Evolutionary conservation across 73 alveolate genomes (phyloP), one percentile per base, ranked within the genome.

Genomic region (Tetrahymena elliotti): DNA sequence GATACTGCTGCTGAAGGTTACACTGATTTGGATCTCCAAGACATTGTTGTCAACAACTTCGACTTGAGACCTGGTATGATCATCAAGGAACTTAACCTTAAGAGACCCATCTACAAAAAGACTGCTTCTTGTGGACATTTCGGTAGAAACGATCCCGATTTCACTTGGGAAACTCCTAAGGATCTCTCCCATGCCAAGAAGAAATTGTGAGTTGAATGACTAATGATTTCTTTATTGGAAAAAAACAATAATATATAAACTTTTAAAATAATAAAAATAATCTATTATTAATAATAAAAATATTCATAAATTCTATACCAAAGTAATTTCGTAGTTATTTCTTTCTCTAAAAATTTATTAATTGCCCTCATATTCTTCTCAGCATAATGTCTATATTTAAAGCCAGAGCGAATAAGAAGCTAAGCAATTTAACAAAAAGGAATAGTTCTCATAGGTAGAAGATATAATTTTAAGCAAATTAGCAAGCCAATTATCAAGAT

Each of bases 121-220:
- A 96, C 99, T 31, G 98, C 99, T 33, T 93, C 98, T n/a, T 97
- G 97, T 95, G 98, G 99, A 41, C 99, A 98, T 93, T 98, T 98
- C 84, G 99, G 99, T 53, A 96, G 99, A 93, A 98, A 94, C 82
- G 97, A 94, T 35, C 88, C 95, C 39, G 99, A 97, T 38, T 97
- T 96, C 93, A 94, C 96, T 24, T 98, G 98, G 98, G 99, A 98
- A 94, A 41, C 82, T 39, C 99, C 98, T 39, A 97, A 68, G 88
- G 88, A 68, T 6, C 88, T 68, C 36, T 27, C 34, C 36, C 36
- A 68, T 36, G 88, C 36, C 34, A 68, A 68, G 88, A 68, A 68
- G 88, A 47, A 47, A 47, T 68, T 2, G 38, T 68, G 88, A 68
- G 22, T 3, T 47, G 82, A 47, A 47, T 47, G 82, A 27, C 82